phyloP scores from a whole-genome alignment of 306 rosid genomes.

The Potentilla sterilis region DNA sequence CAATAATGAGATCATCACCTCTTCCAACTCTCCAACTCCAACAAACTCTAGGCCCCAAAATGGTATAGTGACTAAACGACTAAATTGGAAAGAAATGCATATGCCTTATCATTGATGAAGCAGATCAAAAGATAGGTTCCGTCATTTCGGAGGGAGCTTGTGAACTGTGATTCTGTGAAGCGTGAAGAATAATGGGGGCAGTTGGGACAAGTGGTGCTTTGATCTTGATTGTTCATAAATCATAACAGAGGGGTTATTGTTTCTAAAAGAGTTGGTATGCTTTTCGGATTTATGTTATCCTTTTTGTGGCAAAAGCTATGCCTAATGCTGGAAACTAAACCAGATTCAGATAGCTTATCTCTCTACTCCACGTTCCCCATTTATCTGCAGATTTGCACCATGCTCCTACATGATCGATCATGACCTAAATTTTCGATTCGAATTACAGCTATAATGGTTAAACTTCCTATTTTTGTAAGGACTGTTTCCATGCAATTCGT shows the following conservation, averaged over 20 bases:
- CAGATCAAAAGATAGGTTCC: neutral
- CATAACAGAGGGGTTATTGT: neutral
- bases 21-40: conserved; percentile 36
- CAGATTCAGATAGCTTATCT: conserved; percentile 3
- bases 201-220: neutral
- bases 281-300: neutral
- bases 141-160: neutral
- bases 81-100: neutral
- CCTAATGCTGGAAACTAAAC: conserved; percentile 13
- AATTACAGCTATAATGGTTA: neutral
- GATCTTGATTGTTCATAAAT: neutral
- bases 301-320: neutral
- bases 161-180: neutral
- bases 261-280: conserved; percentile 8
- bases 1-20: conserved; percentile 8
- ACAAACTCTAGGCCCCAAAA: neutral
- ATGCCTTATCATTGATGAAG: neutral
- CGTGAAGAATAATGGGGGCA: neutral
- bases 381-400: neutral
- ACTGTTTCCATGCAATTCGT: neutral
- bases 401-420: neutral
- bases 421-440: neutral
- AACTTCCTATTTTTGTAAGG: neutral
- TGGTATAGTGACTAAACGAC: neutral
- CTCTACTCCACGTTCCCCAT: neutral